Evolutionary conservation across 345 rosid genomes (phyloP), one percentile per base, ranked within the genome.

Genomic region (Cardamine occulta): DNA sequence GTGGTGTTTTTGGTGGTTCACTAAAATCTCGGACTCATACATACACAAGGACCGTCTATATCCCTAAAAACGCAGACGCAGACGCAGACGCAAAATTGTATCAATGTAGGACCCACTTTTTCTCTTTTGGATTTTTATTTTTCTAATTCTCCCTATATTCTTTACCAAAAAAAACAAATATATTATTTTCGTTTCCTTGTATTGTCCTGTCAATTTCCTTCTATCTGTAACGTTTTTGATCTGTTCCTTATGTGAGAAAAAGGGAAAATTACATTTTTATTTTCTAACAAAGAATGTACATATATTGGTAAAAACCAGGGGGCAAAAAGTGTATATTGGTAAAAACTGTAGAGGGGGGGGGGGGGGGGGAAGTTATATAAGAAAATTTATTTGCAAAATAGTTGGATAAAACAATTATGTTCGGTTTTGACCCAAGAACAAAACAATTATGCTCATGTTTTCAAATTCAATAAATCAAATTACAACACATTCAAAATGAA

Each of bases 1-100:
- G 18, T 7, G 29, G 42, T 24, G 42, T 73, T 52, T 19, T 63
- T 13, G 61, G 58, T 60, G 47, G 45, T 60, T 35, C 66, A 70
- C 56, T 57, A 70, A 35, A 71, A 24, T 23, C 48, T 47, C 13
- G 57, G 28, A n/a, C 21, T 47, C 10, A 45, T 19, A 51, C 24
- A 51, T 2, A 26, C 4, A 26, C 28, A 26, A 9, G 18, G 6
- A 19, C 55, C 56, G 15, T 13, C 23, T 13, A 7, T 26, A 48
- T 23, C 23, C 23, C 23, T 48, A 21, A 70, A 70, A 28, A 28
- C 48, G 39, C 17, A 5, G 40, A 28, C 70, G 39, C 17, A 10
- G 40, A 28, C 70, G 70, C 23, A 3, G 42, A 37, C 42, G 42
- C 14, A 12, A 39, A 1, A 14, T 42, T 4, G 6, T 42, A 42